Percentiles rank a stretch among this genome's conserved stretches.
Evolutionary conservation across 2,329 filamentous ascomycete species (phyloP).

Genomic region (Microsporum audouinii): DNA sequence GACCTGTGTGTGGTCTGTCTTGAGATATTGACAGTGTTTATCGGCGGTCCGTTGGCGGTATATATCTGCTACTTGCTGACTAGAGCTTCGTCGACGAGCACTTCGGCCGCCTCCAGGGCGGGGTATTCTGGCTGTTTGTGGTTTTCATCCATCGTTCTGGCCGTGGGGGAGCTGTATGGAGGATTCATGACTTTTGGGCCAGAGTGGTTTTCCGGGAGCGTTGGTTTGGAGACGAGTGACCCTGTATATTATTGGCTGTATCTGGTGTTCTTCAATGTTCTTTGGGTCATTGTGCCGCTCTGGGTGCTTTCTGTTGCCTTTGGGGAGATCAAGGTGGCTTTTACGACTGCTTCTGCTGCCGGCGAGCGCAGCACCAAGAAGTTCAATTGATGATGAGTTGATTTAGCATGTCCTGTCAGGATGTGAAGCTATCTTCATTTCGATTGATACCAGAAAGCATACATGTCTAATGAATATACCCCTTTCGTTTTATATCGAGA

Average conservation of each 20-base stretch:
- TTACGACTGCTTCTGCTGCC: slow-evolving; percentile 22
- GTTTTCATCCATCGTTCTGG: slow-evolving; percentile 48
- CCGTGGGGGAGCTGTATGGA: slow-evolving; percentile 54
- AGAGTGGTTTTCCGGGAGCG: slow-evolving; percentile 50
- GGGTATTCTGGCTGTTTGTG: slow-evolving; percentile 30
- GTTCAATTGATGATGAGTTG: not conserved
- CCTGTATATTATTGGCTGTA: slow-evolving; percentile 55
- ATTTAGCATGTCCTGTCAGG: not conserved
- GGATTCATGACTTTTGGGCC: slow-evolving; percentile 55
- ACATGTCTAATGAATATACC: too few relatives aligned
- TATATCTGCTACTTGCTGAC: slow-evolving; percentile 46
- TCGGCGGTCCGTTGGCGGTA: slow-evolving; percentile 47
- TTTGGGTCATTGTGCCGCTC: slow-evolving; percentile 50
- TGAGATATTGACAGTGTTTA: slow-evolving; percentile 50
- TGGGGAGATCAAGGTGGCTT: slow-evolving; percentile 31
- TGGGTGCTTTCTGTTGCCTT: slow-evolving; percentile 47
- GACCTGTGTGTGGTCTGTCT: slow-evolving; percentile 49
- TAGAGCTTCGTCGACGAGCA: slow-evolving; percentile 15
- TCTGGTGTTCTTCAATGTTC: slow-evolving; percentile 51
- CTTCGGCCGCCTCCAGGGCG: slow-evolving; percentile 14
- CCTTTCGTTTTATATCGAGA: too few relatives aligned
- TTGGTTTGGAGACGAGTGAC: slow-evolving; percentile 47
- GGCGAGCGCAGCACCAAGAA: slow-evolving; percentile 6
- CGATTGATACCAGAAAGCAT: too few relatives aligned
- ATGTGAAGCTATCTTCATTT: not conserved